Conservation (phyloP, 495 filamentous ascomycete genomes). For the Xylaria castorea region DNA sequence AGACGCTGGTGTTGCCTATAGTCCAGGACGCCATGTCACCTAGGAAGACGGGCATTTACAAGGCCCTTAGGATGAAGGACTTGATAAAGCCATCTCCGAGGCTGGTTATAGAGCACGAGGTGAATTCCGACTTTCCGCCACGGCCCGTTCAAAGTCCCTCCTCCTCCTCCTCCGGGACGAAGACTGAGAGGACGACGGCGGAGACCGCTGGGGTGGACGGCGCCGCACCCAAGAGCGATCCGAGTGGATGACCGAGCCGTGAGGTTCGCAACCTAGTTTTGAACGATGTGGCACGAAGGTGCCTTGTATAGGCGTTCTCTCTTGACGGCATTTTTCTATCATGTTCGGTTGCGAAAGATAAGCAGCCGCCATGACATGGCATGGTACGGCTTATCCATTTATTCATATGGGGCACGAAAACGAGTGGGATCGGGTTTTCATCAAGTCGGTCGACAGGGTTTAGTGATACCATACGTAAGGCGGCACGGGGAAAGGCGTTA, state of each 20-base stretch:
- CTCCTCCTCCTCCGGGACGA: background rate
- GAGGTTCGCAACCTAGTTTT: constrained; percentile 10
- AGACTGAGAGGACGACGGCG: background rate
- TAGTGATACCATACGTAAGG: constrained; percentile 7
- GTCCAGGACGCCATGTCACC: constrained; percentile 29
- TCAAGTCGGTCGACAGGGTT: background rate
- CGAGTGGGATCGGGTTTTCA: background rate
- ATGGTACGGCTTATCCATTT: background rate
- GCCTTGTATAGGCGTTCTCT: background rate
- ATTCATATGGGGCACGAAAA: background rate
- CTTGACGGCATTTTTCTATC: background rate
- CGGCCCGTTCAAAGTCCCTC: background rate
- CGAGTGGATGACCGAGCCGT: constrained; percentile 2
- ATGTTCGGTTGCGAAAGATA: background rate
- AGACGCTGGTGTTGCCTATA: background rate
- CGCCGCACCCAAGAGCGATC: background rate
- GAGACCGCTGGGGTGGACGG: background rate
- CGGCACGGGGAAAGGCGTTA: background rate
- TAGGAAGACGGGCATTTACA: constrained; percentile 13
- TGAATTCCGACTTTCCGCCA: background rate
- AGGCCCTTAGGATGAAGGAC: constrained; percentile 3
- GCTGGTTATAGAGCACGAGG: constrained; percentile 16
- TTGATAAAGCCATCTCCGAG: constrained; percentile 26
- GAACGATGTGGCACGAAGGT: background rate
- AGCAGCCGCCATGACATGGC: background rate